Evolutionary conservation across 179 eudicot species (phyloP).

Genomic region (Gypsophila paniculata): DNA sequence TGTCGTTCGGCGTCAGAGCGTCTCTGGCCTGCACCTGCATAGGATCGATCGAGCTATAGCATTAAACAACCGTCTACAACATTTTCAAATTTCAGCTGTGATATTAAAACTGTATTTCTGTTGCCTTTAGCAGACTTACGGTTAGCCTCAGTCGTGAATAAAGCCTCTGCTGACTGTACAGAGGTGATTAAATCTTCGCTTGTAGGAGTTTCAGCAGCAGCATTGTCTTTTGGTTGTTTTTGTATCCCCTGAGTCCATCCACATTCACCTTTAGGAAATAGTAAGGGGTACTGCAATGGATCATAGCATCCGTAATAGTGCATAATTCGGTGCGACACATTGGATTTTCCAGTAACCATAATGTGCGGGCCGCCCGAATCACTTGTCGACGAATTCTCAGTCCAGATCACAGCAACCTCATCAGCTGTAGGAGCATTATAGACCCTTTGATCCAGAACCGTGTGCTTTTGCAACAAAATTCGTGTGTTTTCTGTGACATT

Average conservation of each 20-base stretch:
- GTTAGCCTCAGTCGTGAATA: too few species aligned
- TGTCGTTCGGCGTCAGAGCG: neutral
- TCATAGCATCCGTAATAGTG: slow-evolving; percentile 19
- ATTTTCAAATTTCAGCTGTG: too few species aligned
- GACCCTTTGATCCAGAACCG: neutral
- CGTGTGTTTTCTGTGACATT: neutral
- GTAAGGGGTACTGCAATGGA: too few species aligned
- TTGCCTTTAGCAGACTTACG: too few species aligned
- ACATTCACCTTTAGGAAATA: neutral
- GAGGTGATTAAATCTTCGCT: neutral
- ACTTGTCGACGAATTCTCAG: neutral
- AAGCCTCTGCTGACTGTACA: neutral
- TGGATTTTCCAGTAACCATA: neutral
- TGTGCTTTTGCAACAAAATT: neutral
- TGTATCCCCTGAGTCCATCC: neutral
- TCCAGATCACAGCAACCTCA: neutral
- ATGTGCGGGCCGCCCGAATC: neutral
- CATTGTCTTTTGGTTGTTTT: too few species aligned
- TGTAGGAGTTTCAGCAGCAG: neutral
- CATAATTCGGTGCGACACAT: neutral
- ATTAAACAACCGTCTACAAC: neutral
- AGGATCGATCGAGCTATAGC: too few species aligned
- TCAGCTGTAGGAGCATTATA: neutral
- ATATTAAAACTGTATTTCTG: too few species aligned
- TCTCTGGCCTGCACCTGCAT: neutral